Conservation (phyloP, 148 eudicot species). For the Rhododendron williamsianum region DNA sequence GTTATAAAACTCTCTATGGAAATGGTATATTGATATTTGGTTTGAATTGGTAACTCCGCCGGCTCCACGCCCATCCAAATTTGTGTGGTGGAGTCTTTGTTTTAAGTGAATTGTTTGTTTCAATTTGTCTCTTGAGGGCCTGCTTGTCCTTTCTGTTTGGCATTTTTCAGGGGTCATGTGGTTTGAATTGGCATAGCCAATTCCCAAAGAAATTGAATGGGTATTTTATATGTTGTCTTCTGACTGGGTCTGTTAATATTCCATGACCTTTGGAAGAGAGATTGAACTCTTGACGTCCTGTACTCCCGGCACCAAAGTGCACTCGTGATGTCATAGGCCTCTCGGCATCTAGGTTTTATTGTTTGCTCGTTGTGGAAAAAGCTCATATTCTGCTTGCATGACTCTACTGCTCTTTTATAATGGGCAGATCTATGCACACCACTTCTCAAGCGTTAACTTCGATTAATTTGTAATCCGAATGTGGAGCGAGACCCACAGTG, state of each 20-base stretch:
- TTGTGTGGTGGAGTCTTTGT: not conserved
- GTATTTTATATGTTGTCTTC: not conserved
- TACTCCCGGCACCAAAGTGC: too few relatives aligned
- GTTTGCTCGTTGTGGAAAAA: too few relatives aligned
- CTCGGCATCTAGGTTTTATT: too few relatives aligned
- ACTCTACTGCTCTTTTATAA: too few relatives aligned
- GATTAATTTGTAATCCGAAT: not conserved
- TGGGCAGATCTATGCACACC: too few relatives aligned
- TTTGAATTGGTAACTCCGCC: not conserved
- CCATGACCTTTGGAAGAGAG: not conserved
- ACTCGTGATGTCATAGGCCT: too few relatives aligned
- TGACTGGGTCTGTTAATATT: not conserved
- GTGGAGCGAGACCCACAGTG: not conserved
- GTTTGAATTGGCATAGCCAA: not conserved
- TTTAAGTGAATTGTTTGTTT: not conserved
- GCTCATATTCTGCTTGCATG: too few relatives aligned
- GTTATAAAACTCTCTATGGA: not conserved
- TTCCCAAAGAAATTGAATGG: not conserved
- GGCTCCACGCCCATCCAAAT: not conserved
- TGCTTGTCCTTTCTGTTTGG: not conserved
- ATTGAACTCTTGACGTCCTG: too few relatives aligned
- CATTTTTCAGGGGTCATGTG: not conserved
- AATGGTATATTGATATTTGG: constrained; percentile 3
- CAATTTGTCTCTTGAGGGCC: not conserved
- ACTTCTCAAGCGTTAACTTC: not conserved